Evolutionary conservation across 805 yeast species (phyloP), one percentile per base, ranked within the genome.

Genomic region (Lipomyces mesembrius): DNA sequence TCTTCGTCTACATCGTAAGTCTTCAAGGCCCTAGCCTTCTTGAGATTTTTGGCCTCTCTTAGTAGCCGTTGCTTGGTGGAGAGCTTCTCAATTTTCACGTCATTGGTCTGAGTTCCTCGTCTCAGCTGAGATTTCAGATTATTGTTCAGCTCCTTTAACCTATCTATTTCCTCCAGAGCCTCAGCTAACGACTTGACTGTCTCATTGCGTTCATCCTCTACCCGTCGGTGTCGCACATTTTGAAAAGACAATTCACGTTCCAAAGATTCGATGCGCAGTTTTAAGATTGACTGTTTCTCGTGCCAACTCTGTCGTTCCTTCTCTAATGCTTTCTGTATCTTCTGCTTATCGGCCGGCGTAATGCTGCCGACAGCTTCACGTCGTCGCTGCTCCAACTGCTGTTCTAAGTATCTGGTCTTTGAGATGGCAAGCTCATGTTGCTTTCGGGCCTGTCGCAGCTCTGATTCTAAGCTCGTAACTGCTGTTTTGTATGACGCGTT

Each of bases 191-290:
- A 46, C 54, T 22, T 63, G 43, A 60, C 46, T 4, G 71, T 67
- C 12, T 60, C 63, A 29, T 60, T 57, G 20, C 68, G 64, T 55
- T 68, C 71, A n/a, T 58, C 65, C 55, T 68, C 70, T 12, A 66
- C 56, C 12, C 60, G 55, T 37, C 35, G 35, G 20, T 58, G 51
- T 22, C 63, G 27, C 11, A 43, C 22, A 22, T 22, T 53, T 46
- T 68, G 67, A 27, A 60, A 20, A 7, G 59, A 29, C 25, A 63
- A 39, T 8, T 67, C 64, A 2, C 59, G 54, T 59, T 68, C 62
- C 6, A 68, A 56, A 9, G 55, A 25, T 20, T 66, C 71, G 0
- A 66, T 52, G 25, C 54, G 63, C n/a, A 14, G 8, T 17, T 49
- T 67, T 20, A 68, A 51, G 17, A 29, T 55, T n/a, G 35, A 27